phyloP scores from a whole-genome alignment of 805 yeast species.

The Sugiyamaella mastotermitis region DNA sequence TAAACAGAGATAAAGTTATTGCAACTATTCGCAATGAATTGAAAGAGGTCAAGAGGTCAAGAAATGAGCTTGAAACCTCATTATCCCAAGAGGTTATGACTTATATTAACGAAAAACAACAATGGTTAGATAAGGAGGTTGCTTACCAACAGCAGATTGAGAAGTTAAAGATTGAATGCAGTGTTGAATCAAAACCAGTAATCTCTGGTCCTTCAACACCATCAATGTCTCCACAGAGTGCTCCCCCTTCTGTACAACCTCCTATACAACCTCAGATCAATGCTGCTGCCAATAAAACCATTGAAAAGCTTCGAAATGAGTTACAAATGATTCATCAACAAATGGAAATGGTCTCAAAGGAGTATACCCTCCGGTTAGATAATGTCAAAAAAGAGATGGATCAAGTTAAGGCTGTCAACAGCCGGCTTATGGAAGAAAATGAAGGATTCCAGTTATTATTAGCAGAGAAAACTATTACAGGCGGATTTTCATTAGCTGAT shows the following conservation, averaged over 20 bases:
- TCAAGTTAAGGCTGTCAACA: conserved; percentile 19
- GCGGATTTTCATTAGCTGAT: conserved; percentile 20
- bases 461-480: conserved; percentile 28
- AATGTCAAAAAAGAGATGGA: conserved; percentile 23
- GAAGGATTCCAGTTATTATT: conserved; percentile 30
- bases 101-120: conserved; percentile 22
- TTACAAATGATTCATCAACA: conserved; percentile 24
- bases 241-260: conserved; percentile 9
- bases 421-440: conserved; percentile 29
- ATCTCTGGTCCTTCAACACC: background rate
- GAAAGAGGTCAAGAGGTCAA: conserved; percentile 15
- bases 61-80: conserved; percentile 22
- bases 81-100: conserved; percentile 26
- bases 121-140: conserved; percentile 24
- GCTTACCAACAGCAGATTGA: conserved; percentile 15
- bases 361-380: conserved; percentile 25
- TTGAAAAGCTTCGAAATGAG: conserved; percentile 18
- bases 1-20: conserved; percentile 18
- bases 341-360: conserved; percentile 25
- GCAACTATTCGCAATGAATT: conserved; percentile 18
- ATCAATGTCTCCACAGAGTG: background rate
- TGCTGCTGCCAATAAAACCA: conserved; percentile 8
- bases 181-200: background rate
- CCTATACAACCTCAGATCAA: background rate
- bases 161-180: background rate